Conservation (phyloP, 805 yeast species). For the Kazachstania viticola region DNA sequence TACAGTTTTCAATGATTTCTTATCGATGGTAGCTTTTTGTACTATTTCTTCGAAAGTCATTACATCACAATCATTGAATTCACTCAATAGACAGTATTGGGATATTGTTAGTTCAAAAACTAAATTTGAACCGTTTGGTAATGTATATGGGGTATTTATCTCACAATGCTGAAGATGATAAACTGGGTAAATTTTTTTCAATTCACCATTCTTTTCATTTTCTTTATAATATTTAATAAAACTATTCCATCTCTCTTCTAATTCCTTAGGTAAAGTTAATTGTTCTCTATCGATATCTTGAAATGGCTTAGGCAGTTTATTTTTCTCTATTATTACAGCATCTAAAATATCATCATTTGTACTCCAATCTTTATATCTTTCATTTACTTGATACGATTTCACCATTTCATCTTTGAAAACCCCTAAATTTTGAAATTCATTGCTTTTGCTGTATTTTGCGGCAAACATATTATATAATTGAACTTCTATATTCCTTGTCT, state of each 20-base stretch:
- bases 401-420: not conserved
- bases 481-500: not conserved
- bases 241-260: slow-evolving; percentile 11
- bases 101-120: slow-evolving; percentile 16
- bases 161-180: slow-evolving; percentile 23
- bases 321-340: slow-evolving; percentile 16
- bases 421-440: not conserved
- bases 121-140: slow-evolving; percentile 1
- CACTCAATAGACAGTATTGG: slow-evolving; percentile 17
- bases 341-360: not conserved
- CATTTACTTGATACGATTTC: slow-evolving; percentile 2
- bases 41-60: slow-evolving; percentile 7
- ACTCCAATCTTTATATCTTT: not conserved
- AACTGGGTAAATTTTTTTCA: slow-evolving; percentile 11
- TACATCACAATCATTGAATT: slow-evolving; percentile 13
- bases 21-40: slow-evolving; percentile 3
- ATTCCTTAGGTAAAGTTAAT: slow-evolving; percentile 9
- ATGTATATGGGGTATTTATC: slow-evolving; percentile 12
- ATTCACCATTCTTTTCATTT: slow-evolving; percentile 6
- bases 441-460: not conserved
- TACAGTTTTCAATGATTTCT: slow-evolving; percentile 4
- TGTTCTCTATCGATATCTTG: slow-evolving; percentile 4
- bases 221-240: slow-evolving; percentile 5
- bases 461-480: not conserved
- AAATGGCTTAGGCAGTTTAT: slow-evolving; percentile 11